Evolutionary conservation across 225 moss, liverwort and hornwort species (phyloP).

Genomic region (Sphagnum contortum): DNA sequence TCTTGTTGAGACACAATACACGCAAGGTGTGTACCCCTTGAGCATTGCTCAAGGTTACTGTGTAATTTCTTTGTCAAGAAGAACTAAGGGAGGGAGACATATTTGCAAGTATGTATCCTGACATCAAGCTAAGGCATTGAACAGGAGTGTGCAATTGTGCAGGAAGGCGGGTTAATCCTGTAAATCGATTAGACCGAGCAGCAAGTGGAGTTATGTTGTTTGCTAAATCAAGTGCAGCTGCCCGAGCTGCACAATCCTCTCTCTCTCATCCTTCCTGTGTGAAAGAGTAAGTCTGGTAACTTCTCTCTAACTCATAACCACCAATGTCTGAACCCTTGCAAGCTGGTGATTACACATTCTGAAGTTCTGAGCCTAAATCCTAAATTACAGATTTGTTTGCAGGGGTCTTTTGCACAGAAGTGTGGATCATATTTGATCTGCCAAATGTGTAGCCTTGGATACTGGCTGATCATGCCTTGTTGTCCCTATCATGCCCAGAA

Average conservation of each 20-base stretch:
- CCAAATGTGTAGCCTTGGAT: no score
- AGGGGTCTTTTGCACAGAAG: no score
- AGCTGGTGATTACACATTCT: no score
- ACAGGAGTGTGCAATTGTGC: not conserved
- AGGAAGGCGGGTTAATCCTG: conserved; percentile 47
- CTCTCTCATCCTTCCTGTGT: conserved; percentile 45
- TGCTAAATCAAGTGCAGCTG: conserved; percentile 39
- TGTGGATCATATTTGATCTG: no score
- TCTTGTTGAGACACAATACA: conserved; percentile 46
- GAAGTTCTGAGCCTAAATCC: no score
- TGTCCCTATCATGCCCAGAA: no score
- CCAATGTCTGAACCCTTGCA: no score
- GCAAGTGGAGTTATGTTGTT: conserved; percentile 57
- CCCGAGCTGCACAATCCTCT: conserved; percentile 46
- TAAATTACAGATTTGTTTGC: no score
- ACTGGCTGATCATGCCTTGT: no score
- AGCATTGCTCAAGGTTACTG: not conserved
- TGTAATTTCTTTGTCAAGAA: not conserved
- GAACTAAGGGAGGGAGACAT: no score
- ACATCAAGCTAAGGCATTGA: no score
- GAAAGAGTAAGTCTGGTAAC: conserved; percentile 47
- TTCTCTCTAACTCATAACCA: no score
- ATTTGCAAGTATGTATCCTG: not conserved
- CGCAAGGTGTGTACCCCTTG: conserved; percentile 19
- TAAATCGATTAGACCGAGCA: conserved; percentile 60